These are phyloP conservation scores for Pichia sp. DNA, from an alignment of 1,139 yeast species.

Conservation along the genomic window DNA sequence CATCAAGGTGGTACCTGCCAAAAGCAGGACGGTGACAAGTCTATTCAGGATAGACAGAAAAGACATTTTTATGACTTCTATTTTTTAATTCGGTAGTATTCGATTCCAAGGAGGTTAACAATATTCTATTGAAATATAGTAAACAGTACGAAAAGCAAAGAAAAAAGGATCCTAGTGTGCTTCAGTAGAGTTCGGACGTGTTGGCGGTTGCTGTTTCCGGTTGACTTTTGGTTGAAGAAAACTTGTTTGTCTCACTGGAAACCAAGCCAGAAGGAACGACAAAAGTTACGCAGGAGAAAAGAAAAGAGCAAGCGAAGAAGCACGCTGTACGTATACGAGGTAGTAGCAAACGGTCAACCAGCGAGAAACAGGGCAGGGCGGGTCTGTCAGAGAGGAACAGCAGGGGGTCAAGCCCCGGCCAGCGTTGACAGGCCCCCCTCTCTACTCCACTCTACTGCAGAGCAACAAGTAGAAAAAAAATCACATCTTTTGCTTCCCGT, in stretches of 20 bases:
- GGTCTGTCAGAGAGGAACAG: neutral
- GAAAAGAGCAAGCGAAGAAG: neutral
- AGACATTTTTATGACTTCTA: neutral
- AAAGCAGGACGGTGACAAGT: slow-evolving; percentile 25
- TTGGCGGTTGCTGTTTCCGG: neutral
- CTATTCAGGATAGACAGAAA: slow-evolving; percentile 16
- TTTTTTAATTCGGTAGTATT: neutral
- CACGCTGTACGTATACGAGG: neutral
- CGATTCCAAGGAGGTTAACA: neutral
- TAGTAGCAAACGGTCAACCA: neutral
- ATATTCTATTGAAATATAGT: neutral
- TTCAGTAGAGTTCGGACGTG: too few species aligned
- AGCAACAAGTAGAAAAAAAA: neutral
- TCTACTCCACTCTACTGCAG: neutral
- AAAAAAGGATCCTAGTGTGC: too few species aligned
- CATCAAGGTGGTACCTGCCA: slow-evolving; percentile 49
- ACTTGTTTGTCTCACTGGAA: too few species aligned
- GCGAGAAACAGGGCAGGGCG: neutral
- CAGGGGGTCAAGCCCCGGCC: neutral
- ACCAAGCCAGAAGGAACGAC: neutral
- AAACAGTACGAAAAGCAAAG: too few species aligned
- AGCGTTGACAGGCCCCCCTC: neutral
- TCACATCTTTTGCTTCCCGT: neutral
- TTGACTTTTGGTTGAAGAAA: neutral
- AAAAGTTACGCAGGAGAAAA: neutral